Base-by-base conservation (phyloP, 176 grass and related monocot species). In the Musa troglodytarum region DNA sequence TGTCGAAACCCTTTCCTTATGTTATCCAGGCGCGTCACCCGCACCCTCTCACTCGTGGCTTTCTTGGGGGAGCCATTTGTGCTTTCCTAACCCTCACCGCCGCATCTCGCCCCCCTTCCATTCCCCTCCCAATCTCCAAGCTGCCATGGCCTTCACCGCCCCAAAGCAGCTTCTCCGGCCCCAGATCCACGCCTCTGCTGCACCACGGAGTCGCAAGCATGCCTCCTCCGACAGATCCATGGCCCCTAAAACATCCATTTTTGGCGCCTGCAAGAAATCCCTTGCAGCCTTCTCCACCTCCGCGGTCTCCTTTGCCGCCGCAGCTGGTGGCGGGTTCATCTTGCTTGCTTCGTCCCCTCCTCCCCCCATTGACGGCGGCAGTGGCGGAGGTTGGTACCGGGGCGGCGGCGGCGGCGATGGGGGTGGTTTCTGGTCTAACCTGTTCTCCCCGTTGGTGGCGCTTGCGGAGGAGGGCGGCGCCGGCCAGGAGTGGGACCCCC, bases 401-500 rank as follows among this genome's bases (percentile, higher is more conserved):
- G 84, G 71, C 22, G 87, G 89, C 2, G 85, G 90, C 0, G 85
- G 85, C 0, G 83, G 81, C 14, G 93, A 77, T 1, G 76, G 85
- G 15, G 94, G 72, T 57, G 52, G 81, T 13, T 99, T 99, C 83
- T 99, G 82, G 91, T 95, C 88, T 2, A 68, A 72, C 67, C 50
- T 95, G 14, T 89, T 94, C 81, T 87, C 88, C 17, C 74, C 74
- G 15, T 80, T 83, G 49, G 59, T 85, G 50, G 96, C 96, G 5
- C 76, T 87, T 50, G 96, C 96, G 26, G 88, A 89, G 20, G 87
- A 82, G 11, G 50, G 22, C 3, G 58, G 49, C 22, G 80, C 67
- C 20, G 85, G 78, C 19, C 54, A 43, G 62, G 96, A 99, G 20
- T 99, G 96, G 96, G 96, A 99, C 73, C 57, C 86, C 4, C 96